phyloP scores from a whole-genome alignment of 345 rosid species.

The Anastatica hierochuntica region DNA sequence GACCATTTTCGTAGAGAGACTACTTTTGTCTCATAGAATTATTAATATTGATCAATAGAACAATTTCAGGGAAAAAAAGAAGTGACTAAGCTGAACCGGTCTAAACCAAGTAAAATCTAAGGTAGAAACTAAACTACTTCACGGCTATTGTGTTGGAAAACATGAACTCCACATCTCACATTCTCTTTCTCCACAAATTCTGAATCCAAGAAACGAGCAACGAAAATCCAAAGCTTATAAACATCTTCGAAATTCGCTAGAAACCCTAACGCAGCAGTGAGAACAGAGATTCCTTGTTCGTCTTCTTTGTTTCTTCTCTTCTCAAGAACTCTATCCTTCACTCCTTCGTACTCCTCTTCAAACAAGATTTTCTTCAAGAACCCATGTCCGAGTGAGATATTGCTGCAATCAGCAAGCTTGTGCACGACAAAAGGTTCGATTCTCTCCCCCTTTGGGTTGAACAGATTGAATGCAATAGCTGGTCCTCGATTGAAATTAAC shows the following conservation, averaged over 20 bases:
- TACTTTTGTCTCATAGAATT: too few relatives aligned
- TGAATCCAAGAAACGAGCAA: constrained; percentile 82
- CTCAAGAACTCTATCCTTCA: constrained; percentile 43
- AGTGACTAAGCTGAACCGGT: too few relatives aligned
- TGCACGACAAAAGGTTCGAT: constrained; percentile 72
- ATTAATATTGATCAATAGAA: too few relatives aligned
- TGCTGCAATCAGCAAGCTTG: constrained; percentile 72
- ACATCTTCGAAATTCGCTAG: constrained; percentile 71
- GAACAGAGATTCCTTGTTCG: constrained; percentile 49
- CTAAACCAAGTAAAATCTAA: not conserved
- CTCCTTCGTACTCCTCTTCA: constrained; percentile 45
- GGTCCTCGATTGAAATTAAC: constrained; percentile 75
- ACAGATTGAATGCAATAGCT: constrained; percentile 75
- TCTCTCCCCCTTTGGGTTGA: constrained; percentile 76
- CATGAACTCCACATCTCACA: constrained; percentile 34
- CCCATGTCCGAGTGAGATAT: constrained; percentile 62
- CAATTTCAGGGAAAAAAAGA: too few relatives aligned
- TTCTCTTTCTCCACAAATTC: constrained; percentile 81
- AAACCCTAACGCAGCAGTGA: constrained; percentile 70
- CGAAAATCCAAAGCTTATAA: constrained; percentile 74
- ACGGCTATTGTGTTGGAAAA: constrained; percentile 15
- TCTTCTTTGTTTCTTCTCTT: constrained; percentile 26
- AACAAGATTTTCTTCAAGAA: constrained; percentile 58
- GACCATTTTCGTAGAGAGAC: too few relatives aligned
- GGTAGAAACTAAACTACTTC: constrained; percentile 23